phyloP scores from a whole-genome alignment of 176 grass and related monocot species.

The Carex scoparia region DNA sequence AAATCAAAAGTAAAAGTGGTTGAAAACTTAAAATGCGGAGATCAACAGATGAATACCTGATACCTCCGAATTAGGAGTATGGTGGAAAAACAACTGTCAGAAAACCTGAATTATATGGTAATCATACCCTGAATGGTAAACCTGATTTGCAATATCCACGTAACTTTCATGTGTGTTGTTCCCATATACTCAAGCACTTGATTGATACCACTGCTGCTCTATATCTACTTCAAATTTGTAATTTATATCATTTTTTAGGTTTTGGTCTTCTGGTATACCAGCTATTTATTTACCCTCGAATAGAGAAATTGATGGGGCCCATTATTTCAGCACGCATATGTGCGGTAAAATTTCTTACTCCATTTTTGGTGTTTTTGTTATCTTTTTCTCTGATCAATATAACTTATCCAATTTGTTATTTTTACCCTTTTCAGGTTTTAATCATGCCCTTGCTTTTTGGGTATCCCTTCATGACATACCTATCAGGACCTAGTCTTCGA shows the following conservation, averaged over 20 bases:
- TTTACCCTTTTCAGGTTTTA: slow-evolving; percentile 50
- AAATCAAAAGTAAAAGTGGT: background rate
- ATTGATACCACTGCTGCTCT: background rate
- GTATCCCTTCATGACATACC: slow-evolving; percentile 67
- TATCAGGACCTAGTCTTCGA: slow-evolving; percentile 55
- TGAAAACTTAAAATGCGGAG: background rate
- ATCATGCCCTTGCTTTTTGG: slow-evolving; percentile 62
- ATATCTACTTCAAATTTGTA: slow-evolving; percentile 15
- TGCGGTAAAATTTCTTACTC: slow-evolving; percentile 33
- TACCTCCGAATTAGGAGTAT: background rate
- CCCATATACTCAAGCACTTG: background rate
- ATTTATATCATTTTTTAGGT: slow-evolving; percentile 36
- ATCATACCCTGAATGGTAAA: background rate
- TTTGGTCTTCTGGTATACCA: slow-evolving; percentile 60
- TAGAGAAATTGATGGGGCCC: slow-evolving; percentile 44
- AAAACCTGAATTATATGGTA: background rate
- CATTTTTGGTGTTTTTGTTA: slow-evolving; percentile 11
- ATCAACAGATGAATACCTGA: background rate
- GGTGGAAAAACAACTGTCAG: background rate
- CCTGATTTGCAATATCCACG: background rate
- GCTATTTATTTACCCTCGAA: slow-evolving; percentile 50
- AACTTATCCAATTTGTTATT: background rate
- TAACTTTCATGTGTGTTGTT: background rate
- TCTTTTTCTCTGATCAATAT: background rate
- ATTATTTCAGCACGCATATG: slow-evolving; percentile 45